Conservation (phyloP, 768 basidiomycete genomes). For the Agrocybe chaxingu region DNA sequence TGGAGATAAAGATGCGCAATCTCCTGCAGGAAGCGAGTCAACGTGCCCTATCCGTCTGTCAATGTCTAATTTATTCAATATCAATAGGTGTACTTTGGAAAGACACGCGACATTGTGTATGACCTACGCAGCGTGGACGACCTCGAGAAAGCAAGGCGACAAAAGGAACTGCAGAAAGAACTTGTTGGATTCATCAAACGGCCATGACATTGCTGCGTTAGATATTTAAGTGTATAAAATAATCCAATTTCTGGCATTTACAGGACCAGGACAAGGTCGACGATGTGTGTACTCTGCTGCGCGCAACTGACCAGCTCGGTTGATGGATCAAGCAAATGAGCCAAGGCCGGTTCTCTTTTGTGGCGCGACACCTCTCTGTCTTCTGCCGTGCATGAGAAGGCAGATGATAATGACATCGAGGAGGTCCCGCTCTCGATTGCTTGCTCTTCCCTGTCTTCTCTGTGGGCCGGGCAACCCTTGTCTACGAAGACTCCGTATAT, state of each 20-base stretch:
- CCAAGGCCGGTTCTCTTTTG: not conserved
- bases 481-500: no score
- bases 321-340: conserved; percentile 5
- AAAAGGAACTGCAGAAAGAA: conserved; percentile 88
- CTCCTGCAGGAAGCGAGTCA: conserved; percentile 74
- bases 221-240: no score
- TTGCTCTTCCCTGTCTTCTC: no score
- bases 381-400: conserved; percentile 17
- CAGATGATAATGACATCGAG: no score
- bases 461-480: no score
- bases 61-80: conserved; percentile 3
- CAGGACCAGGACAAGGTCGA: no score
- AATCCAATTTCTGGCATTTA: no score
- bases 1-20: conserved; percentile 99
- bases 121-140: conserved; percentile 88
- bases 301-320: not conserved
- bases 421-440: no score
- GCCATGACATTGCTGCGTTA: no score
- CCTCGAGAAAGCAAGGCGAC: conserved; percentile 74
- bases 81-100: conserved; percentile 85
- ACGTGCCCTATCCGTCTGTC: conserved; percentile 5
- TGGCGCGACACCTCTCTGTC: conserved; percentile 1
- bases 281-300: no score
- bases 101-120: conserved; percentile 93
- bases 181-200: conserved; percentile 49